A percentile compares a stretch with the other conserved stretches of the same genome.
These are phyloP conservation scores for Leccinum truebloodii DNA, from an alignment of 768 basidiomycete species.

Conservation along the genomic window DNA sequence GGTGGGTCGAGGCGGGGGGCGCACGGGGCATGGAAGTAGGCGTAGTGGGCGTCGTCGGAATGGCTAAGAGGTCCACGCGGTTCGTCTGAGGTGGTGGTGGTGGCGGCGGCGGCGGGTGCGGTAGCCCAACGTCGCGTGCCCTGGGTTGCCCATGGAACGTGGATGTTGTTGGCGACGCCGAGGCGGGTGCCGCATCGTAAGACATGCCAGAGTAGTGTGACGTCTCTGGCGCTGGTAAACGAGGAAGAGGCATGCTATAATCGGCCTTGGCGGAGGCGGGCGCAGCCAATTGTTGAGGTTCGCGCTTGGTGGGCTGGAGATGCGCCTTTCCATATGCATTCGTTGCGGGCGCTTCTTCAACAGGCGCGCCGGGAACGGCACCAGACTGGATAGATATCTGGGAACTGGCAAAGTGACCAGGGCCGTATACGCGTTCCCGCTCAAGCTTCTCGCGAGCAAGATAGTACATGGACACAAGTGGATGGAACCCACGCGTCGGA, in stretches of 20 bases:
- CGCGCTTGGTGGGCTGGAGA: conserved; percentile 35
- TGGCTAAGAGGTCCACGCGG: conserved; percentile 28
- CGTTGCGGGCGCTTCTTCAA: conserved; percentile 22
- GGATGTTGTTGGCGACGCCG: conserved; percentile 58
- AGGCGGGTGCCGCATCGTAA: conserved; percentile 56
- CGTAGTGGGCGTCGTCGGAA: conserved; percentile 30
- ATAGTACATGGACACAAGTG: conserved; percentile 94
- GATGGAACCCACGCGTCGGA: conserved; percentile 92
- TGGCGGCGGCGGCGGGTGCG: conserved; percentile 14
- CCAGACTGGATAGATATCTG: conserved; percentile 63
- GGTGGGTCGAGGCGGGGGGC: conserved; percentile 77
- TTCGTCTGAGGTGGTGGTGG: conserved; percentile 34
- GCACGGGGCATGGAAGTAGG: conserved; percentile 53
- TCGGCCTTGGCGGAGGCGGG: conserved; percentile 52
- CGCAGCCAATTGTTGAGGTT: conserved; percentile 24
- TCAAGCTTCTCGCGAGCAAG: conserved; percentile 95
- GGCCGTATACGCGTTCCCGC: conserved; percentile 90
- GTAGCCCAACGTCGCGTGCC: conserved; percentile 60
- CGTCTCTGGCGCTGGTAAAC: conserved; percentile 78
- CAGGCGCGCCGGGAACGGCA: conserved; percentile 17
- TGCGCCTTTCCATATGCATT: conserved; percentile 30
- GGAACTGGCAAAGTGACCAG: conserved; percentile 91
- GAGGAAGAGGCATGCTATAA: conserved; percentile 81
- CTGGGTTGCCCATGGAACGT: conserved; percentile 64
- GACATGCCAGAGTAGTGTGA: conserved; percentile 82